A percentile compares a stretch with the other conserved stretches of the same genome.
Evolutionary conservation across 768 basidiomycete species (phyloP).

Genomic region (Termitomyces titanicus): DNA sequence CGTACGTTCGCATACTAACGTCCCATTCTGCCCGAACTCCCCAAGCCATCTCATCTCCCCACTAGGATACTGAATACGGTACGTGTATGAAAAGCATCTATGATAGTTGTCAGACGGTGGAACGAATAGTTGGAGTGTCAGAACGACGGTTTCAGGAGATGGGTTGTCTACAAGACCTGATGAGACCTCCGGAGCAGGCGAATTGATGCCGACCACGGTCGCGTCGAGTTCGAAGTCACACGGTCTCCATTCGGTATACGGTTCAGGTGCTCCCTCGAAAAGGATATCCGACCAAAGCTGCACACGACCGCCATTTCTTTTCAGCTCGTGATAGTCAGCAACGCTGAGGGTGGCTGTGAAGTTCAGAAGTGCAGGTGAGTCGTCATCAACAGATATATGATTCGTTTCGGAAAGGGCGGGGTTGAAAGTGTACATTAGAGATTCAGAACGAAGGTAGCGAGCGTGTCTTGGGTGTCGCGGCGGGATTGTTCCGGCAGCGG

Average conservation of each 20-base stretch:
- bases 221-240: conserved; percentile 25
- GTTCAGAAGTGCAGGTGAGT: conserved; percentile 22
- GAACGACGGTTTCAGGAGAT: neutral
- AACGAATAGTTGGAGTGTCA: conserved; percentile 15
- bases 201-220: neutral
- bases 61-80: conserved; percentile 40
- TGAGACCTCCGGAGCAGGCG: neutral
- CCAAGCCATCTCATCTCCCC: conserved; percentile 47
- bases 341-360: conserved; percentile 32
- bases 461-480: neutral
- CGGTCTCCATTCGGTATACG: conserved; percentile 29
- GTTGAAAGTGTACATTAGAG: conserved; percentile 35
- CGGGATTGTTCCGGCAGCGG: neutral
- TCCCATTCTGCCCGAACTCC: conserved; percentile 39
- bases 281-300: conserved; percentile 44
- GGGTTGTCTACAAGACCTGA: neutral
- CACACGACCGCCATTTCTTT: conserved; percentile 26
- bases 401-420: conserved; percentile 34
- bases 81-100: conserved; percentile 39
- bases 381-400: conserved; percentile 18
- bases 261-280: conserved; percentile 7
- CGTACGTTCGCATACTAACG: conserved; percentile 26
- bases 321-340: conserved; percentile 28
- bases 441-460: neutral
- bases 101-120: conserved; percentile 1